Percentiles rank a stretch among this genome's conserved stretches.
Evolutionary conservation across 2,329 filamentous ascomycete species (phyloP).

Genomic region (Dactylellina haptotyla): DNA sequence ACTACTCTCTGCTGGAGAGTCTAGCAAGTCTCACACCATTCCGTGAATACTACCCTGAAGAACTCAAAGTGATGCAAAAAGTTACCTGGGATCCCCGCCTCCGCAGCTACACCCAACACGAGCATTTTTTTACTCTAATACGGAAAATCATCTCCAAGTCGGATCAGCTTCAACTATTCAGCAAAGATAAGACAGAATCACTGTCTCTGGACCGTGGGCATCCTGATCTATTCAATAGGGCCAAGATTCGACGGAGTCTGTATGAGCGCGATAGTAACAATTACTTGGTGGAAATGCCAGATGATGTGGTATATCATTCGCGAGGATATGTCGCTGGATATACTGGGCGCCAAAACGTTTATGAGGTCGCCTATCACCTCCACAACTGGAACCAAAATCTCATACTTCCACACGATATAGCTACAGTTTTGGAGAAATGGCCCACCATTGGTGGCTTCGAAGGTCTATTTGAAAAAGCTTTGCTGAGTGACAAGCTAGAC

Average conservation of each 20-base stretch:
- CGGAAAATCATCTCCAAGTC: conserved; percentile 61
- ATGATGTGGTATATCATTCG: conserved; percentile 16
- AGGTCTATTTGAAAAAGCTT: conserved; percentile 27
- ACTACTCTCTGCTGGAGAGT: conserved; percentile 52
- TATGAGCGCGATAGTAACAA: conserved; percentile 36
- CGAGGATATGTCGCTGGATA: conserved; percentile 1
- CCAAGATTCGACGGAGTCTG: conserved; percentile 16
- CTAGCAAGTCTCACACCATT: conserved; percentile 61
- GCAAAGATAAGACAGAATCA: conserved; percentile 6
- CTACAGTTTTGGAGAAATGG: conserved; percentile 28
- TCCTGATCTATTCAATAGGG: conserved; percentile 22
- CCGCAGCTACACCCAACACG: conserved; percentile 64
- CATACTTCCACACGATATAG: conserved; percentile 16
- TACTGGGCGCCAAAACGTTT: conserved; percentile 15
- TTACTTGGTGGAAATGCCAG: neutral
- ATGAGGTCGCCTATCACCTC: conserved; percentile 12
- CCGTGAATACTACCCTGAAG: conserved; percentile 63
- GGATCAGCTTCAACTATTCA: conserved; percentile 58
- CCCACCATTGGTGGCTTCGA: conserved; percentile 36
- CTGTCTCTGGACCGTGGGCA: conserved; percentile 14
- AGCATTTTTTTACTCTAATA: conserved; percentile 61
- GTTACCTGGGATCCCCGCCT: conserved; percentile 63
- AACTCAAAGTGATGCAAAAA: conserved; percentile 65
- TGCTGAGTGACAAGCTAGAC: conserved; percentile 34
- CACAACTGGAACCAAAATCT: conserved; percentile 25